These are phyloP conservation scores for Cenchrus purpureus DNA, from an alignment of 176 grass and related monocot species.

Conservation along the genomic window DNA sequence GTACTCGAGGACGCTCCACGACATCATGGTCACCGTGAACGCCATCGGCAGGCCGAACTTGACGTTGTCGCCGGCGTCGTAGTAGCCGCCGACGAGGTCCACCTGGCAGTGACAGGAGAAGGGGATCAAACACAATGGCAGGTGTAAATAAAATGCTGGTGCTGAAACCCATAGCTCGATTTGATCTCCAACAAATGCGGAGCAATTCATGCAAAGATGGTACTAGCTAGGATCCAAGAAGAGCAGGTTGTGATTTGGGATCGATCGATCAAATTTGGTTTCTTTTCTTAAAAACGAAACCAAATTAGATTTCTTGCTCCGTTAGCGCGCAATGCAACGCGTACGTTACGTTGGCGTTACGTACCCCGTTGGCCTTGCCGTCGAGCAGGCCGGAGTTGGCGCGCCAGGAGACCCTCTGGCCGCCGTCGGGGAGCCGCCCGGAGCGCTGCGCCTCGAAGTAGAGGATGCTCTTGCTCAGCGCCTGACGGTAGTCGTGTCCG, in stretches of 20 bases:
- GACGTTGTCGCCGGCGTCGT: constrained; percentile 96
- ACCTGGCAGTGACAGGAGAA: constrained; percentile 40
- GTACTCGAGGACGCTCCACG: constrained; percentile 89
- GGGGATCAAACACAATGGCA: no score
- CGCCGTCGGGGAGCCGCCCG: constrained; percentile 60
- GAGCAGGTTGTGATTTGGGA: neutral
- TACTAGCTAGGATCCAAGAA: neutral
- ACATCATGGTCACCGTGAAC: constrained; percentile 98
- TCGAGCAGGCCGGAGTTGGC: constrained; percentile 77
- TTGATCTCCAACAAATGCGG: no score
- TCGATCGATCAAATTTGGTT: neutral
- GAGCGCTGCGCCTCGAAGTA: constrained; percentile 95
- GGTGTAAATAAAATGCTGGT: no score
- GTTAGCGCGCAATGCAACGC: neutral
- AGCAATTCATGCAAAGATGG: neutral
- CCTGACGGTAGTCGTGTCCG: constrained; percentile 71
- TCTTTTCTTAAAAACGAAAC: no score
- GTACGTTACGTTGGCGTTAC: neutral
- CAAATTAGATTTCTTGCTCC: neutral
- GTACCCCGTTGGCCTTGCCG: constrained; percentile 85
- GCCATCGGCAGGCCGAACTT: constrained; percentile 98
- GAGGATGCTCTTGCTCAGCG: constrained; percentile 92
- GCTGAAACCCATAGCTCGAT: no score
- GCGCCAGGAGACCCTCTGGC: constrained; percentile 77
- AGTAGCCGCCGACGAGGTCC: constrained; percentile 87